Conservation (phyloP, 345 rosid species). For the Moricandia moricandioides region DNA sequence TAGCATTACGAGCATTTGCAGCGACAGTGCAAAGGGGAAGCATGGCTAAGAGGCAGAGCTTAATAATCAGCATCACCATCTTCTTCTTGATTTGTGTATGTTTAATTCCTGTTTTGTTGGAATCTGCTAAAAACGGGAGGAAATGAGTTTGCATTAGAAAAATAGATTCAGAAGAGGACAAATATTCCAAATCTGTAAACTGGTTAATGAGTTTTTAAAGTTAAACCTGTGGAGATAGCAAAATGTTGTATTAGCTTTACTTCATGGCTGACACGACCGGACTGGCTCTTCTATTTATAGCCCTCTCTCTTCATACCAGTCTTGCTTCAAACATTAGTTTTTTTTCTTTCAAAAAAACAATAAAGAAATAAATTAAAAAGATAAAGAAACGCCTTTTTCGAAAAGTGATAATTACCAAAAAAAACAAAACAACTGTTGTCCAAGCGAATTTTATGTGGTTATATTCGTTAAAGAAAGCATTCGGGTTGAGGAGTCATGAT, state of each 20-base stretch:
- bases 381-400: slow-evolving; percentile 1
- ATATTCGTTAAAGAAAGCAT: slow-evolving; percentile 6
- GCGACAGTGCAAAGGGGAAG: slow-evolving; percentile 24
- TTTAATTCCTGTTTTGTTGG: slow-evolving; percentile 13
- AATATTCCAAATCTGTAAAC: neutral
- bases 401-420: no score
- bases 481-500: neutral
- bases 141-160: neutral
- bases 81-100: neutral
- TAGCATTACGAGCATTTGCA: slow-evolving; percentile 32
- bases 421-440: neutral
- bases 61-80: neutral
- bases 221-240: slow-evolving; percentile 8
- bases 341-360: neutral
- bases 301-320: neutral
- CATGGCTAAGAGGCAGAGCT: slow-evolving; percentile 22
- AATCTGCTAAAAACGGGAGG: neutral
- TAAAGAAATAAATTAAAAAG: neutral
- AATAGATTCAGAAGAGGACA: neutral
- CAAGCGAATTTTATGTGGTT: slow-evolving; percentile 16
- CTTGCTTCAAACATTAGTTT: neutral
- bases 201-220: neutral
- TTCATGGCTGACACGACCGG: slow-evolving; percentile 17
- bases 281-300: slow-evolving; percentile 31
- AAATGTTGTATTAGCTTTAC: slow-evolving; percentile 10